Conservation (phyloP, 2,329 filamentous ascomycete species). For the Dactylellina sp. region DNA sequence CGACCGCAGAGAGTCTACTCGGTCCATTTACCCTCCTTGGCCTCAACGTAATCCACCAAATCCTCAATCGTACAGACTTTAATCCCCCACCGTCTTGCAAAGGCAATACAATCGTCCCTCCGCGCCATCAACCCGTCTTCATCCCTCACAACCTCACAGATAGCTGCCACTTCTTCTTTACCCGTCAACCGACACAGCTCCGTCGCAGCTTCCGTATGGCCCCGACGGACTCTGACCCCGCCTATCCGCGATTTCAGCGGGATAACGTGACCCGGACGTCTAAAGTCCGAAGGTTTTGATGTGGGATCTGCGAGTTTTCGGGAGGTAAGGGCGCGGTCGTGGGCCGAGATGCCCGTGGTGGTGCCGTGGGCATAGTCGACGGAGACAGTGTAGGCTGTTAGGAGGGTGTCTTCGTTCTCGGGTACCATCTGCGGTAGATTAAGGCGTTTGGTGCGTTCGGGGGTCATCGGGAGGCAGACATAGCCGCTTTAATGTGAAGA, state of each 20-base stretch:
- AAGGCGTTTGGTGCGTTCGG: constrained; percentile 76
- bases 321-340: constrained; percentile 86
- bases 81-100: constrained; percentile 87
- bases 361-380: constrained; percentile 80
- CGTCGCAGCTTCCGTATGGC: constrained; percentile 93
- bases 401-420: constrained; percentile 80
- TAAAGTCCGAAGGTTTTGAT: constrained; percentile 72
- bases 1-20: constrained; percentile 14
- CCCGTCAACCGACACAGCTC: constrained; percentile 90
- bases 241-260: constrained; percentile 82
- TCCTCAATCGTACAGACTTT: constrained; percentile 97
- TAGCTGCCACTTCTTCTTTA: constrained; percentile 80
- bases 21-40: constrained; percentile 72
- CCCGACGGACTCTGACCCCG: constrained; percentile 80
- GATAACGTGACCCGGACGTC: constrained; percentile 89
- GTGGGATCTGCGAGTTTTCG: constrained; percentile 77
- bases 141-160: constrained; percentile 91
- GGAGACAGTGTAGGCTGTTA: constrained; percentile 92
- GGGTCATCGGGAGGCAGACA: constrained; percentile 86
- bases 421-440: constrained; percentile 89
- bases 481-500: constrained; percentile 78
- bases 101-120: constrained; percentile 85
- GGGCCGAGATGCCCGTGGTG: constrained; percentile 89
- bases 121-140: constrained; percentile 89
- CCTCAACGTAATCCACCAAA: constrained; percentile 81